Evolutionary conservation across 768 basidiomycete species (phyloP).

Genomic region (Russula emetica): DNA sequence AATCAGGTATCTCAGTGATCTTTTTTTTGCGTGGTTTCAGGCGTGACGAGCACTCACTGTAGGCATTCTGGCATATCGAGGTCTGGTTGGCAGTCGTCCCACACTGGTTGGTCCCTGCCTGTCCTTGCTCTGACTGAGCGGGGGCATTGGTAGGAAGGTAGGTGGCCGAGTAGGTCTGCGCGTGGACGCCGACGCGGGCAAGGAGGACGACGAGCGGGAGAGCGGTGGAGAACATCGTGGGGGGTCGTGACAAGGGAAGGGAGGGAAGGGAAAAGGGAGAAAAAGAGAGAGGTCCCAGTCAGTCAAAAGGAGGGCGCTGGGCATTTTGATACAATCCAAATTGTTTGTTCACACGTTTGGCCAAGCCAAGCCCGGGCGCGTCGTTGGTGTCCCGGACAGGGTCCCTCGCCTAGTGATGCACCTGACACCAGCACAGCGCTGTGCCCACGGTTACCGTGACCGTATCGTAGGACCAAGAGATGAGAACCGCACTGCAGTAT

Average conservation of each 20-base stretch:
- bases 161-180: constrained; percentile 42
- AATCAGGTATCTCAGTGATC: not conserved
- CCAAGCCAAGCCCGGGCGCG: not conserved
- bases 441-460: not conserved
- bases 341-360: not conserved
- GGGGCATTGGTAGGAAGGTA: constrained; percentile 50
- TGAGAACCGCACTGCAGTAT: not conserved
- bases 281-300: not conserved
- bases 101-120: constrained; percentile 63
- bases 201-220: constrained; percentile 21
- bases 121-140: constrained; percentile 50
- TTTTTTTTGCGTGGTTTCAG: not conserved
- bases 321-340: not conserved
- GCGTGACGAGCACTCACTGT: constrained; percentile 38
- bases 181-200: constrained; percentile 27
- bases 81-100: constrained; percentile 50
- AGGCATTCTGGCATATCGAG: constrained; percentile 64
- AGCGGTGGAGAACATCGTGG: constrained; percentile 16
- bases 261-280: not conserved
- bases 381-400: not conserved
- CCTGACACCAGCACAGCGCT: not conserved
- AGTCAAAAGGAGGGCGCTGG: not conserved
- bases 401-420: not conserved
- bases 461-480: not conserved
- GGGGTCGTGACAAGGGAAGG: not conserved